Conservation (phyloP, 176 grass and related monocot species). For the bread wheat (Triticum aestivum) region DNA sequence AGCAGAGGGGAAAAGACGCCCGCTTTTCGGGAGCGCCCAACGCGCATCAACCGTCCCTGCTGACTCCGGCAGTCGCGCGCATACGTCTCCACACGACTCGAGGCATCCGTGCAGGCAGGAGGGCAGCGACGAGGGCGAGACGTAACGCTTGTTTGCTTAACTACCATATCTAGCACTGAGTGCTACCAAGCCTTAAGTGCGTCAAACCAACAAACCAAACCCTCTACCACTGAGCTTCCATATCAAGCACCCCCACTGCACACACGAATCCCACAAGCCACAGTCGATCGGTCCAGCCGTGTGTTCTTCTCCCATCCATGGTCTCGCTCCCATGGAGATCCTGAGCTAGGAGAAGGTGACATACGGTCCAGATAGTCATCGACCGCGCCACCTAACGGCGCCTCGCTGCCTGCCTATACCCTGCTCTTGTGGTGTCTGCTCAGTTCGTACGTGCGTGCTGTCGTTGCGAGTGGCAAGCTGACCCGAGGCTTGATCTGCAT, state of each 20-base stretch:
- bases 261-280: not conserved
- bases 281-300: not conserved
- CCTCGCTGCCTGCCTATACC: too few species aligned
- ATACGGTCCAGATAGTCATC: too few species aligned
- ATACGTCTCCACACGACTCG: too few species aligned
- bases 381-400: too few species aligned
- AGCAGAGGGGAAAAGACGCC: not conserved
- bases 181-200: too few species aligned
- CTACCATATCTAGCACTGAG: constrained; percentile 31
- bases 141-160: constrained; percentile 26
- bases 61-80: not conserved
- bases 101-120: not conserved
- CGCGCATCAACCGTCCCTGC: not conserved
- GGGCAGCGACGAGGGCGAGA: not conserved
- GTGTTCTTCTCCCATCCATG: too few species aligned
- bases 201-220: constrained; percentile 36
- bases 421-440: too few species aligned
- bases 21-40: not conserved
- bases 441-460: not conserved
- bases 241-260: not conserved
- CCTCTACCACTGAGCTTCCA: not conserved
- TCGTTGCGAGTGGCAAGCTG: not conserved
- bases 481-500: not conserved
- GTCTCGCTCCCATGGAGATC: too few species aligned
- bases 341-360: too few species aligned